Evolutionary conservation across 129 eudicot genomes (phyloP).

Genomic region (Helianthus tuberosus): DNA sequence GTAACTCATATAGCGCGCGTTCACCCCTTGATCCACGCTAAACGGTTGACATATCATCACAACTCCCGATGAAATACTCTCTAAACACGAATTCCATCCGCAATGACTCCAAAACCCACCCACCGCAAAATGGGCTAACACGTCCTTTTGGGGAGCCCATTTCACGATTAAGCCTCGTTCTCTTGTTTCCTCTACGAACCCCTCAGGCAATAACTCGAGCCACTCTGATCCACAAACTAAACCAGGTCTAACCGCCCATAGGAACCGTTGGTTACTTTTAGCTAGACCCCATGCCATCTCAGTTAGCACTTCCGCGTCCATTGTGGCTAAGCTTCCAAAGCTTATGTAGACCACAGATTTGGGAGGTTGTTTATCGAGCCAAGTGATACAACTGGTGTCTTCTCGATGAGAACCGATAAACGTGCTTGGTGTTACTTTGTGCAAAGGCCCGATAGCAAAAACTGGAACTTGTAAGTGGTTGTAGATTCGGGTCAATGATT

Average conservation of each 20-base stretch:
- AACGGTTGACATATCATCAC: slow-evolving; percentile 53
- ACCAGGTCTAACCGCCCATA: slow-evolving; percentile 58
- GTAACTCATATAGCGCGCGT: slow-evolving; percentile 40
- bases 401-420: slow-evolving; percentile 33
- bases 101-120: slow-evolving; percentile 66
- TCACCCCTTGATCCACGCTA: slow-evolving; percentile 43
- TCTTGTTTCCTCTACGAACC: slow-evolving; percentile 28
- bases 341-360: slow-evolving; percentile 56
- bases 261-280: slow-evolving; percentile 44
- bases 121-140: slow-evolving; percentile 50
- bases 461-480: slow-evolving; percentile 37
- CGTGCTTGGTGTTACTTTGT: slow-evolving; percentile 41
- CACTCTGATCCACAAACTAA: slow-evolving; percentile 44
- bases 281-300: slow-evolving; percentile 65
- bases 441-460: slow-evolving; percentile 58
- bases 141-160: slow-evolving; percentile 63
- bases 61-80: slow-evolving; percentile 49
- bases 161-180: slow-evolving; percentile 44
- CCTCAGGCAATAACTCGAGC: slow-evolving; percentile 46
- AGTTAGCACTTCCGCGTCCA: slow-evolving; percentile 34
- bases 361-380: slow-evolving; percentile 61
- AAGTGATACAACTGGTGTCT: slow-evolving; percentile 42
- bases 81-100: slow-evolving; percentile 60
- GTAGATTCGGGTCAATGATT: slow-evolving; percentile 33
- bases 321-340: slow-evolving; percentile 51